Evolutionary conservation across 768 basidiomycete genomes (phyloP).

Genomic region (Termitomyces titanicus): DNA sequence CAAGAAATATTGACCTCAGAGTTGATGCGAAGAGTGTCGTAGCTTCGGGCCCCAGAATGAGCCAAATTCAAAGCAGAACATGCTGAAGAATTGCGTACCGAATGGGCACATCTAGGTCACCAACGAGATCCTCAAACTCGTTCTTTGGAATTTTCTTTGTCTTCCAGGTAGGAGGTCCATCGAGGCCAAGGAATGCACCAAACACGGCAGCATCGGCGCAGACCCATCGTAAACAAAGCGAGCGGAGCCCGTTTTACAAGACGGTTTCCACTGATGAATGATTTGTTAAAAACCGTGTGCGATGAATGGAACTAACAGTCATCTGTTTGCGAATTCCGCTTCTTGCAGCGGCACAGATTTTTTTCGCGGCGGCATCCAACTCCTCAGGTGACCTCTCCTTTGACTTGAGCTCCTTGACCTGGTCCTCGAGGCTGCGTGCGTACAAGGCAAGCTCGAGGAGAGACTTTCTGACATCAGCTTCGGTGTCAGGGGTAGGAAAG

Average conservation of each 20-base stretch:
- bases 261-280: conserved; percentile 42
- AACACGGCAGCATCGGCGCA: conserved; percentile 46
- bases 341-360: conserved; percentile 38
- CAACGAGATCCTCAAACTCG: conserved; percentile 32
- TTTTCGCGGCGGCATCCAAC: conserved; percentile 39
- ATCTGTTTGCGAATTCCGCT: conserved; percentile 54
- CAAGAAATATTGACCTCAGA: conserved; percentile 45
- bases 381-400: conserved; percentile 34
- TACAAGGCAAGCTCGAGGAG: conserved; percentile 25
- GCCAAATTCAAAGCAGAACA: not conserved
- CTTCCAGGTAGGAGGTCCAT: conserved; percentile 46
- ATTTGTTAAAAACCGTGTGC: not conserved
- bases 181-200: conserved; percentile 38
- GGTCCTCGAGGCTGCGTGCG: conserved; percentile 25
- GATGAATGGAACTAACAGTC: conserved; percentile 26
- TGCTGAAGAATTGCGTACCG: conserved; percentile 25
- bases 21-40: conserved; percentile 33
- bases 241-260: conserved; percentile 42
- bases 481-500: conserved; percentile 32
- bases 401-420: conserved; percentile 19
- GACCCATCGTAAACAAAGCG: conserved; percentile 53
- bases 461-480: conserved; percentile 16
- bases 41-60: conserved; percentile 23
- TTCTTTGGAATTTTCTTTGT: conserved; percentile 38
- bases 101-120: conserved; percentile 28